Conservation (phyloP, 495 filamentous ascomycete genomes). For the Coniosporium apollinis region DNA sequence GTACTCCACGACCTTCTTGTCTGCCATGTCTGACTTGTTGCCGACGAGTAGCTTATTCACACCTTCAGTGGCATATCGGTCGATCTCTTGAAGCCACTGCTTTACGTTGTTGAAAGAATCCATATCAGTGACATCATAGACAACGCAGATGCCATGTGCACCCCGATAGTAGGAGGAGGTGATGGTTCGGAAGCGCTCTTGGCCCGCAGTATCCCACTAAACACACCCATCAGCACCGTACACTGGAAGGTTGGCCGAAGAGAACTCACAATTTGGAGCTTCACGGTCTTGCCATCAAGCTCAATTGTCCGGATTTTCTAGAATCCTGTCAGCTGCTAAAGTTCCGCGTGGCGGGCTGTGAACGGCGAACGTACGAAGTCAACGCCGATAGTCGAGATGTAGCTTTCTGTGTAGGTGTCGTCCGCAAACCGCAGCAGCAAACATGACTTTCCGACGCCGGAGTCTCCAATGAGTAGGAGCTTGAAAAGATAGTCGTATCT, state of each 20-base stretch:
- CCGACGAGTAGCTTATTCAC: constrained; percentile 98
- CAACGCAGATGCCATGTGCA: constrained; percentile 97
- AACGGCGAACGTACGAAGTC: constrained; percentile 62
- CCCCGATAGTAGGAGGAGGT: constrained; percentile 98
- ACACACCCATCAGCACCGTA: neutral
- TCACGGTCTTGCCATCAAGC: constrained; percentile 97
- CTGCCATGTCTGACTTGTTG: constrained; percentile 99
- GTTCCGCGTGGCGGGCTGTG: neutral
- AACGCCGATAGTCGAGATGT: constrained; percentile 98
- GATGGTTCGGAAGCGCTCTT: constrained; percentile 99
- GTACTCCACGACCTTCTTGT: constrained; percentile 99
- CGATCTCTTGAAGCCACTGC: constrained; percentile 99
- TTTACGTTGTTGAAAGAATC: constrained; percentile 99
- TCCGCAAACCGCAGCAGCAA: constrained; percentile 93
- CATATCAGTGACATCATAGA: constrained; percentile 99
- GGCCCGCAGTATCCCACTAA: constrained; percentile 97
- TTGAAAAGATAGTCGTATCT: constrained; percentile 99
- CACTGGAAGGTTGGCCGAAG: neutral
- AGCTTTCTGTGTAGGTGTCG: constrained; percentile 99
- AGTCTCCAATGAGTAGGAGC: constrained; percentile 98
- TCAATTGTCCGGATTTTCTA: constrained; percentile 99
- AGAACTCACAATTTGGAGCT: constrained; percentile 85
- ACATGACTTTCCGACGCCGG: constrained; percentile 99
- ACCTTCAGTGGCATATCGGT: constrained; percentile 95
- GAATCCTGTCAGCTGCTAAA: constrained; percentile 1